Evolutionary conservation across 2,329 filamentous ascomycete species (phyloP).

Genomic region (Westerdykella sp.): DNA sequence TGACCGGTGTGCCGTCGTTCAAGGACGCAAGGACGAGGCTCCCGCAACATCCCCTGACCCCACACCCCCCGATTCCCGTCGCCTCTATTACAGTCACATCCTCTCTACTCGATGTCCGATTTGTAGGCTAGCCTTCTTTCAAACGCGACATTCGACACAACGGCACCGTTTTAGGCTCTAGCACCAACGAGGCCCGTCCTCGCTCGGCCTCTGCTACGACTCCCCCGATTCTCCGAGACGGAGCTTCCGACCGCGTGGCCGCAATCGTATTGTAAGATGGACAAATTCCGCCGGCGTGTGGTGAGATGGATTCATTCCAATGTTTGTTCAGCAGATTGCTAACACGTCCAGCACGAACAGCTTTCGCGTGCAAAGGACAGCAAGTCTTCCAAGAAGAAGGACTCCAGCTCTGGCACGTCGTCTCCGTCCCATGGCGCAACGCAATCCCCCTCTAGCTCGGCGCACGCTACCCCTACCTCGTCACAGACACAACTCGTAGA

Average conservation of each 20-base stretch:
- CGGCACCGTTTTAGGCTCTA: no score
- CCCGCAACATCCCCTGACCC: background rate
- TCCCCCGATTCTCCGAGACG: background rate
- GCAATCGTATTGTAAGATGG: slow-evolving; percentile 54
- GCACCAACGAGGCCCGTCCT: no score
- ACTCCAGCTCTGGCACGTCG: slow-evolving; percentile 59
- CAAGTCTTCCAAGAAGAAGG: slow-evolving; percentile 69
- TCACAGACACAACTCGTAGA: slow-evolving; percentile 85
- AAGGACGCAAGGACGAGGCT: no score
- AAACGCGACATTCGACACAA: no score
- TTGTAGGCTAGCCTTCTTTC: background rate
- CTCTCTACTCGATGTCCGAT: background rate
- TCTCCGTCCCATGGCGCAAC: slow-evolving; percentile 62
- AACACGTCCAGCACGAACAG: slow-evolving; percentile 62
- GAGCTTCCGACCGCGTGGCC: background rate
- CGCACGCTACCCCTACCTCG: slow-evolving; percentile 72
- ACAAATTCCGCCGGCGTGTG: slow-evolving; percentile 95
- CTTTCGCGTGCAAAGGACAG: slow-evolving; percentile 84
- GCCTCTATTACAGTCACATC: background rate
- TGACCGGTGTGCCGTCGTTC: no score
- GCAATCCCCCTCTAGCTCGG: slow-evolving; percentile 55
- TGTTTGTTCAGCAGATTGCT: slow-evolving; percentile 34
- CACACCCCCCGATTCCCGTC: background rate
- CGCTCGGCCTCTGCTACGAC: background rate
- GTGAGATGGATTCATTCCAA: slow-evolving; percentile 54